phyloP scores from a whole-genome alignment of 116 monocot species.

The Papilionanthe hybrid region DNA sequence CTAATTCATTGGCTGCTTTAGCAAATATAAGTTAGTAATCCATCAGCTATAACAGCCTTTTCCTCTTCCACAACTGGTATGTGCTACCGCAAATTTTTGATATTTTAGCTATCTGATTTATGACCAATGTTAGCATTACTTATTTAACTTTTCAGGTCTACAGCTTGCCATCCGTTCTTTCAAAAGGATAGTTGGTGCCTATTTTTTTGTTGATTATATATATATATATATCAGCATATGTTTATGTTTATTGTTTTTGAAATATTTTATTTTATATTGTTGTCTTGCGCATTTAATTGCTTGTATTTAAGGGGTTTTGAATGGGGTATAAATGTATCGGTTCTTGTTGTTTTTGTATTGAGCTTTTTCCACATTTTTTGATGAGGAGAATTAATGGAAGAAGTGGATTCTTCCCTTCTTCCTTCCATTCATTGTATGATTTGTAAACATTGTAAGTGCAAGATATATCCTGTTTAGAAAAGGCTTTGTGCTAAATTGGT shows the following conservation, averaged over 20 bases:
- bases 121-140: too few species aligned
- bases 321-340: too few species aligned
- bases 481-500: too few species aligned
- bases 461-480: not conserved
- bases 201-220: not conserved
- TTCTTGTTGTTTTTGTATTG: too few species aligned
- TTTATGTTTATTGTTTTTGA: not conserved
- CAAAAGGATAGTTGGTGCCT: not conserved
- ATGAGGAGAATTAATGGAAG: too few species aligned
- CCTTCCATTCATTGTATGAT: constrained; percentile 2
- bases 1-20: constrained; percentile 68
- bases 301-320: not conserved
- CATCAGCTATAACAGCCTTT: not conserved
- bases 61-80: not conserved
- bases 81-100: not conserved
- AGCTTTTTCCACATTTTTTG: not conserved
- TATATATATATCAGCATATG: not conserved
- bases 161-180: not conserved
- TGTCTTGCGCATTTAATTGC: not conserved
- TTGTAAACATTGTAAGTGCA: not conserved
- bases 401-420: not conserved
- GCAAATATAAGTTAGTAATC: constrained; percentile 41
- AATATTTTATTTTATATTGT: not conserved
- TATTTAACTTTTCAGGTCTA: not conserved
- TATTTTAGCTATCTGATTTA: not conserved